Evolutionary conservation across 2,329 filamentous ascomycete species (phyloP).

Genomic region (Cladosporium oxysporum): DNA sequence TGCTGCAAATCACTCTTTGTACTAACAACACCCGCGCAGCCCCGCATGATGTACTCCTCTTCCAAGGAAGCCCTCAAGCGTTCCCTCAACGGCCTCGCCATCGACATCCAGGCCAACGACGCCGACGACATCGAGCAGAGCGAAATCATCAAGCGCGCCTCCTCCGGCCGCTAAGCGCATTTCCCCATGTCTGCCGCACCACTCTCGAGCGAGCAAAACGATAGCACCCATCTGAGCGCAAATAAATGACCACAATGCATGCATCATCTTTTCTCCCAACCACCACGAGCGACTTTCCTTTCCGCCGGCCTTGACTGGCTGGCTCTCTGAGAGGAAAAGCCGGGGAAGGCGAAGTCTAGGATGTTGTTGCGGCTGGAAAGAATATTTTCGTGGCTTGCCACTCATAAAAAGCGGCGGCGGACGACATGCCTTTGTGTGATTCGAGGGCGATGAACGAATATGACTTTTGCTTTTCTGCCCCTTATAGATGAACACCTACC

Average conservation of each 20-base stretch:
- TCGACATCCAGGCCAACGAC: constrained; percentile 25
- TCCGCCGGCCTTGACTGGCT: neutral
- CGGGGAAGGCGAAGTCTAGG: neutral
- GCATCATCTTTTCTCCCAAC: constrained; percentile 1
- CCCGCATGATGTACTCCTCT: constrained; percentile 88
- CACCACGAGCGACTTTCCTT: neutral
- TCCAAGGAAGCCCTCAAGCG: constrained; percentile 86
- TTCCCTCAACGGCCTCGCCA: constrained; percentile 44
- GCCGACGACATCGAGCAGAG: constrained; percentile 77
- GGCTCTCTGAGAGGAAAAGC: neutral
- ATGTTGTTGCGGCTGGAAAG: neutral
- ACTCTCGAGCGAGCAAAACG: constrained; percentile 5
- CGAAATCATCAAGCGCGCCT: constrained; percentile 57
- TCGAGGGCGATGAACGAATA: neutral
- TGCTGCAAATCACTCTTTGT: neutral
- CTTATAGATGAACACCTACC: constrained; percentile 12
- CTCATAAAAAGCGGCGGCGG: neutral
- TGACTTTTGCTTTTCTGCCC: neutral
- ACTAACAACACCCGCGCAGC: constrained; percentile 47
- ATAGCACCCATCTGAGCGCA: constrained; percentile 10
- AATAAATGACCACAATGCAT: constrained; percentile 13
- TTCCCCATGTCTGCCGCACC: neutral
- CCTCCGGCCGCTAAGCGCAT: constrained; percentile 17
- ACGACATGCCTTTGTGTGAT: neutral
- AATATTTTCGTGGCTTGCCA: neutral